Evolutionary conservation across 768 basidiomycete genomes (phyloP).

Genomic region (Paxillus ammoniavirescens): DNA sequence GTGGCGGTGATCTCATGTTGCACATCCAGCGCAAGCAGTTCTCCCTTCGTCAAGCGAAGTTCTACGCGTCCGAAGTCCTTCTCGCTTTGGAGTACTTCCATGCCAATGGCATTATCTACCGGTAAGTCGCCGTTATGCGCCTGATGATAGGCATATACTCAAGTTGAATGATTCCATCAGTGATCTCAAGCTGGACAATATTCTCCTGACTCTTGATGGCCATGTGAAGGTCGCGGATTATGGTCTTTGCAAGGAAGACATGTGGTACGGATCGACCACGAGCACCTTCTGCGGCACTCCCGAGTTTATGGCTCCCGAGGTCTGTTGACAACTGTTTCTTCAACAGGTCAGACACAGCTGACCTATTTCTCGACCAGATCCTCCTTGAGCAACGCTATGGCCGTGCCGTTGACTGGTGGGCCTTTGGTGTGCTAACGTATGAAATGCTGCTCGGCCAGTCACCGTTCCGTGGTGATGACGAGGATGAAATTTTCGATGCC

Average conservation of each 20-base stretch:
- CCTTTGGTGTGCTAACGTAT: conserved; percentile 96
- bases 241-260: conserved; percentile 98
- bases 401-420: conserved; percentile 99
- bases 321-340: conserved; percentile 32
- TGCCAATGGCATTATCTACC: conserved; percentile 97
- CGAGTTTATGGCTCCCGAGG: conserved; percentile 99
- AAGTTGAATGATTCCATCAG: conserved; percentile 77
- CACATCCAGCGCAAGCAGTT: conserved; percentile 99
- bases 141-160: neutral
- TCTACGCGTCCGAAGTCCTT: conserved; percentile 96
- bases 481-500: conserved; percentile 99
- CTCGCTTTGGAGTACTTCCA: conserved; percentile 98
- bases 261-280: conserved; percentile 95
- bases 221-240: conserved; percentile 99
- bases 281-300: conserved; percentile 99
- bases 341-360: neutral
- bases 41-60: conserved; percentile 97
- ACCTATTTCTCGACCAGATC: conserved; percentile 55
- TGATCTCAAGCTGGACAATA: conserved; percentile 97
- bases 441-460: conserved; percentile 99
- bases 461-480: conserved; percentile 98
- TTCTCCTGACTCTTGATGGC: conserved; percentile 92
- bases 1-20: conserved; percentile 98
- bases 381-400: conserved; percentile 98
- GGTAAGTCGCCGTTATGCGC: conserved; percentile 46